Base-by-base conservation (phyloP, 2,329 filamentous ascomycete species). In the Ploettnerulaceae sp. region DNA sequence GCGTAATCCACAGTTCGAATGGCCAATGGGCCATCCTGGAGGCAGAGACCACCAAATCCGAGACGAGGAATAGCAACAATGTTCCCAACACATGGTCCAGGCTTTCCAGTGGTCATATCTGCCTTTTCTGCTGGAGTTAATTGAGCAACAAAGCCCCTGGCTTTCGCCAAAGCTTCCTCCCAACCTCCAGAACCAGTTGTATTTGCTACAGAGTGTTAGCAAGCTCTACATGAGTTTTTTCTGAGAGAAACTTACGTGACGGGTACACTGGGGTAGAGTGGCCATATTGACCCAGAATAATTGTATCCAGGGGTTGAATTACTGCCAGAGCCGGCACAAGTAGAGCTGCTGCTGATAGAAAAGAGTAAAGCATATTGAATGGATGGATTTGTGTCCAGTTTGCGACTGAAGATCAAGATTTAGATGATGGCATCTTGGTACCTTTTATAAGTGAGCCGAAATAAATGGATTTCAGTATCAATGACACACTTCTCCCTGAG, bases 51-150 rank as follows among this genome's bases (percentile, higher is more conserved):
- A 25, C 32, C 29, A 21, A 52, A 56, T 18, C 49, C 50, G 17
- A 58, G 48, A 14, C 56, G 49, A 9, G 52, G 47, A 44, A 58
- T 39, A 6, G 52, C 39, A 5, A 36, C 35, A 24, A 44, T 57
- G 28, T 51, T 48, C 9, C 58, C 59, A 15, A 53, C 46, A 47
- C 57, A 56, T 22, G 56, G 49, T 14, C 52, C 51, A 17, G 48
- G 51, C 26, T 43, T 47, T 25, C 57, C 57, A 26, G 53, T 58
- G 9, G 57, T 47, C 34, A 59, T 41, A 12, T 45, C 41, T 18
- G 82, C 80, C 68, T 90, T 90, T 62, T 90, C 86, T 2, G 83
- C 84, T 45, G 89, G 64, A 0, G 84, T 89, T 81, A 90, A 85
- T 40, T 78, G 75, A 45, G 78, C 75, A 14, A 90, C 84, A 18